Evolutionary conservation across 2,329 filamentous ascomycete species (phyloP).

Genomic region (Xylaria digitata): DNA sequence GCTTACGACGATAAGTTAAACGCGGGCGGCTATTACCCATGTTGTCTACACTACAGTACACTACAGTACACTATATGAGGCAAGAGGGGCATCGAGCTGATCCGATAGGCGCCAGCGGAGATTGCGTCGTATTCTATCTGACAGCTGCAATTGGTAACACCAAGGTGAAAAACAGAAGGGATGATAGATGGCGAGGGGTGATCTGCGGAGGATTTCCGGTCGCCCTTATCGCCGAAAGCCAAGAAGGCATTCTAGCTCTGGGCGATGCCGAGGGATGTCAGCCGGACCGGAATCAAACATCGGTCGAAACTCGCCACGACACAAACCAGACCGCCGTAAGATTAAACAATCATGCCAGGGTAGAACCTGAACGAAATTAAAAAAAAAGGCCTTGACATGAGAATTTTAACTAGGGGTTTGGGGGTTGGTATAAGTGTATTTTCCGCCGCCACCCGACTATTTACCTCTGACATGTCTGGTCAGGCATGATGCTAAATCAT

Average conservation of each 20-base stretch:
- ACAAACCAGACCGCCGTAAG: neutral
- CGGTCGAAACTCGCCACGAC: constrained; percentile 19
- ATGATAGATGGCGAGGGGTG: neutral
- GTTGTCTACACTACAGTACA: neutral
- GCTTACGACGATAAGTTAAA: constrained; percentile 18
- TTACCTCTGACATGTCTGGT: constrained; percentile 12
- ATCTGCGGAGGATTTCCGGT: constrained; percentile 12
- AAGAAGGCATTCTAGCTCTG: constrained; percentile 8
- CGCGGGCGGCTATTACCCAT: constrained; percentile 34
- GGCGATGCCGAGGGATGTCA: neutral
- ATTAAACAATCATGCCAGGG: constrained; percentile 5
- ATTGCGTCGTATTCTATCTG: constrained; percentile 23
- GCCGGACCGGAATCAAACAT: constrained; percentile 18
- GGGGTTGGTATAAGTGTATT: constrained; percentile 21
- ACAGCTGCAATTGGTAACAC: neutral
- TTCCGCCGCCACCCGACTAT: constrained; percentile 23
- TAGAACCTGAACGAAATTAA: neutral
- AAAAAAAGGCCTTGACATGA: constrained; percentile 16
- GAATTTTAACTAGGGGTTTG: constrained; percentile 15
- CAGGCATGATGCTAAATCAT: neutral
- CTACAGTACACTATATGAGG: constrained; percentile 9
- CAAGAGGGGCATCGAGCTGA: constrained; percentile 23
- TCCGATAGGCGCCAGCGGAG: constrained; percentile 34
- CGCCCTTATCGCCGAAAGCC: neutral
- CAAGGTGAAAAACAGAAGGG: neutral